Conservation (phyloP, 2,329 filamentous ascomycete genomes). For the Stemphylium beticola region DNA sequence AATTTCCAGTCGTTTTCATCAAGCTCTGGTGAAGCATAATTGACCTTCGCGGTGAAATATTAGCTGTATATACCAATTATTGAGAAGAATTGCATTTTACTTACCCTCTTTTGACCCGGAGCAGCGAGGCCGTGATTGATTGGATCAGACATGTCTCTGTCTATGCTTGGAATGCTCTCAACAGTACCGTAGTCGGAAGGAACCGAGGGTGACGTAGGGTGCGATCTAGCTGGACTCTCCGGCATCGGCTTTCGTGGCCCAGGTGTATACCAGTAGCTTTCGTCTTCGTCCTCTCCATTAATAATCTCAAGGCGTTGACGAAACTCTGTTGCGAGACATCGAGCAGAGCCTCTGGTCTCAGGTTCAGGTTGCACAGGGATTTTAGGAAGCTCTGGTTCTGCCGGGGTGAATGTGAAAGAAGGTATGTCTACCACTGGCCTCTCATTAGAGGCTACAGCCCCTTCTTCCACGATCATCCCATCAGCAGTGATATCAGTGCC, state of each 20-base stretch:
- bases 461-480: background rate
- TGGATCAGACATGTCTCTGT: background rate
- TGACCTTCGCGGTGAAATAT: background rate
- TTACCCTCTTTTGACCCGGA: background rate
- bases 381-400: background rate
- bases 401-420: background rate
- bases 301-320: background rate
- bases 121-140: background rate
- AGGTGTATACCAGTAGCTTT: background rate
- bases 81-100: background rate
- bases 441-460: background rate
- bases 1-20: conserved; percentile 7
- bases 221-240: background rate
- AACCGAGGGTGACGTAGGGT: background rate
- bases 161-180: background rate
- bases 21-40: conserved; percentile 6
- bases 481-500: background rate
- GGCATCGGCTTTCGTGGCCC: background rate
- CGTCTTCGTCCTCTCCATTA: conserved; percentile 2
- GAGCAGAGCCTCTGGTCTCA: background rate
- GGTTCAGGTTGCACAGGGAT: background rate
- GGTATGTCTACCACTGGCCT: background rate
- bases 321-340: conserved; percentile 1
- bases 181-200: background rate
- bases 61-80: background rate